Conservation (phyloP, 2,329 filamentous ascomycete genomes). For the Ascochyta clinopodiicola region DNA sequence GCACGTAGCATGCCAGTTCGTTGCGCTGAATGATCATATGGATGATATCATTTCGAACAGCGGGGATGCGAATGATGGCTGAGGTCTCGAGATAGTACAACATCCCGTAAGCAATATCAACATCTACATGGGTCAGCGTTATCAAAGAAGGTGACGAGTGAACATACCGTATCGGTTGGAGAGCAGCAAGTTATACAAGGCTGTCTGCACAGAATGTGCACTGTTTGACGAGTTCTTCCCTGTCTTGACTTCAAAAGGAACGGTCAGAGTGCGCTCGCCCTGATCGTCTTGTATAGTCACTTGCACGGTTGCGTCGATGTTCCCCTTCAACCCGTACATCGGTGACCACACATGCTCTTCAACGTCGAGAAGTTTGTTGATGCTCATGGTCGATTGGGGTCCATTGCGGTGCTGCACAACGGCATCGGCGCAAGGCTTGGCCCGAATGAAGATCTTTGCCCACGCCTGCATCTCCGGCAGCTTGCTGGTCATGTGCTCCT, state of each 20-base stretch:
- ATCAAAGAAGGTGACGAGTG: too few relatives aligned
- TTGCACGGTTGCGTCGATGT: slow-evolving; percentile 96
- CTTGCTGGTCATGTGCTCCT: slow-evolving; percentile 81
- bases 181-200: slow-evolving; percentile 88
- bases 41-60: slow-evolving; percentile 83
- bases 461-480: slow-evolving; percentile 81
- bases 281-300: slow-evolving; percentile 76
- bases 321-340: slow-evolving; percentile 95
- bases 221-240: slow-evolving; percentile 79
- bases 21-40: slow-evolving; percentile 98
- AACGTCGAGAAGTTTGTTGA: slow-evolving; percentile 93
- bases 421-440: slow-evolving; percentile 73
- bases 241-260: slow-evolving; percentile 95
- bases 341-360: slow-evolving; percentile 99
- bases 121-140: slow-evolving; percentile 60
- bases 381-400: slow-evolving; percentile 77
- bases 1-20: slow-evolving; percentile 82
- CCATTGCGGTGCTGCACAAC: slow-evolving; percentile 80
- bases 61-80: slow-evolving; percentile 82
- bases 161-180: slow-evolving; percentile 82
- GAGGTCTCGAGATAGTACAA: slow-evolving; percentile 95
- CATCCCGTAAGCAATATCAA: slow-evolving; percentile 87
- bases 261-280: slow-evolving; percentile 73
- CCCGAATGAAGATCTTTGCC: slow-evolving; percentile 80
- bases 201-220: slow-evolving; percentile 90